phyloP scores from a whole-genome alignment of 1,284 basidiomycete species.

The Cystobasidium sp. region DNA sequence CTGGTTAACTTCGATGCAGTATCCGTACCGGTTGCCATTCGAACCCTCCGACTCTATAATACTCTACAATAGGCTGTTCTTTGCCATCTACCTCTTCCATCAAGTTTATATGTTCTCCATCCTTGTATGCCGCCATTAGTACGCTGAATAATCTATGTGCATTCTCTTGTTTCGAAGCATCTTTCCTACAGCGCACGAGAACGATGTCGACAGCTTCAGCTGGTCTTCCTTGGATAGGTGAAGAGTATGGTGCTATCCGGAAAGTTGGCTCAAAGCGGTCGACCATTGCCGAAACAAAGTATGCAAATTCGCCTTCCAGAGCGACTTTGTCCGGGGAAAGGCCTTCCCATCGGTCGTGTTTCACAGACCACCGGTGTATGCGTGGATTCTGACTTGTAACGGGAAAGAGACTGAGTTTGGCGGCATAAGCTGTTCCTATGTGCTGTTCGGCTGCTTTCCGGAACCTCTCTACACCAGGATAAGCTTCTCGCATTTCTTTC shows the following conservation, averaged over 20 bases:
- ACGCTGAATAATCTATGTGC: constrained; percentile 21
- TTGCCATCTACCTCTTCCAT: constrained; percentile 13
- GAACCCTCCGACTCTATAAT: constrained; percentile 33
- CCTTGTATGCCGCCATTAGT: constrained; percentile 34
- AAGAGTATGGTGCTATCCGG: constrained; percentile 29
- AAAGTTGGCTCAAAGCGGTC: constrained; percentile 41
- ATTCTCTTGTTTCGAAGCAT: constrained; percentile 15
- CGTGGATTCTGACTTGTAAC: not conserved
- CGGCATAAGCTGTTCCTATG: constrained; percentile 20
- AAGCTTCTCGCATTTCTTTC: constrained; percentile 47
- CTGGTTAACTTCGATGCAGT: no score
- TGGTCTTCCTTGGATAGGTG: constrained; percentile 7
- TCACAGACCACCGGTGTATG: constrained; percentile 13
- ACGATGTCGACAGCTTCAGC: constrained; percentile 37
- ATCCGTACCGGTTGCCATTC: constrained; percentile 30
- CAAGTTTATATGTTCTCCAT: constrained; percentile 32
- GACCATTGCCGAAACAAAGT: constrained; percentile 37
- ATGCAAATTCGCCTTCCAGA: constrained; percentile 27
- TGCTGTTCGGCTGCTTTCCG: constrained; percentile 54
- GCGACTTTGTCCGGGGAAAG: not conserved
- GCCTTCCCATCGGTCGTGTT: constrained; percentile 6
- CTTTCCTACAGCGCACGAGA: constrained; percentile 20
- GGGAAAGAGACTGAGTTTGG: constrained; percentile 11
- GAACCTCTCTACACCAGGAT: constrained; percentile 56
- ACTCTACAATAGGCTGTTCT: constrained; percentile 32